These are phyloP conservation scores for Filosporella fistucella DNA, from an alignment of 495 filamentous ascomycete genomes.

Conservation along the genomic window DNA sequence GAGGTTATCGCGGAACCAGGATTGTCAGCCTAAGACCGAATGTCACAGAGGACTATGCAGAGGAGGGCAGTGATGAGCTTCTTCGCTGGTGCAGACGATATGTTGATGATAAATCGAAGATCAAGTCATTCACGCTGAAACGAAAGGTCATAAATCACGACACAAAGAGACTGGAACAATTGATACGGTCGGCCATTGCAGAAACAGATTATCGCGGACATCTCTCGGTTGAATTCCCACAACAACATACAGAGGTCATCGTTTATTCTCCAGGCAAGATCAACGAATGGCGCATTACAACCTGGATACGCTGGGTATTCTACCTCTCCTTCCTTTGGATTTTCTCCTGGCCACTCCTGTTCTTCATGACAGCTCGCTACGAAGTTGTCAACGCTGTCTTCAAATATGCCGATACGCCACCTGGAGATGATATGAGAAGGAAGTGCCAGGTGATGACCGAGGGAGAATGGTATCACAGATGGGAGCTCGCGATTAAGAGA, in stretches of 20 bases:
- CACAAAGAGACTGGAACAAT: constrained; percentile 34
- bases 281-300: constrained; percentile 52
- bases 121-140: constrained; percentile 47
- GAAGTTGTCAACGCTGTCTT: constrained; percentile 51
- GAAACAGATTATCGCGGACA: constrained; percentile 57
- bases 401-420: constrained; percentile 28
- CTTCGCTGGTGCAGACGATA: constrained; percentile 54
- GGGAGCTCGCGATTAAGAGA: constrained; percentile 20
- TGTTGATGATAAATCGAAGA: constrained; percentile 38
- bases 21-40: constrained; percentile 13
- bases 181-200: constrained; percentile 42
- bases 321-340: constrained; percentile 57
- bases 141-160: constrained; percentile 49
- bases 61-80: constrained; percentile 27
- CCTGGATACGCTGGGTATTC: constrained; percentile 55
- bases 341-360: constrained; percentile 59
- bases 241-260: constrained; percentile 38
- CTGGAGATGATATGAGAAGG: constrained; percentile 3
- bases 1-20: constrained; percentile 17
- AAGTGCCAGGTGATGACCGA: constrained; percentile 12
- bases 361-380: constrained; percentile 56
- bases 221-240: constrained; percentile 46
- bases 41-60: constrained; percentile 5
- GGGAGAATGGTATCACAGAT: constrained; percentile 15
- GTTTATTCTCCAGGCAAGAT: constrained; percentile 50